phyloP scores from a whole-genome alignment of 495 filamentous ascomycete genomes.

The Cladorrhinum samala region DNA sequence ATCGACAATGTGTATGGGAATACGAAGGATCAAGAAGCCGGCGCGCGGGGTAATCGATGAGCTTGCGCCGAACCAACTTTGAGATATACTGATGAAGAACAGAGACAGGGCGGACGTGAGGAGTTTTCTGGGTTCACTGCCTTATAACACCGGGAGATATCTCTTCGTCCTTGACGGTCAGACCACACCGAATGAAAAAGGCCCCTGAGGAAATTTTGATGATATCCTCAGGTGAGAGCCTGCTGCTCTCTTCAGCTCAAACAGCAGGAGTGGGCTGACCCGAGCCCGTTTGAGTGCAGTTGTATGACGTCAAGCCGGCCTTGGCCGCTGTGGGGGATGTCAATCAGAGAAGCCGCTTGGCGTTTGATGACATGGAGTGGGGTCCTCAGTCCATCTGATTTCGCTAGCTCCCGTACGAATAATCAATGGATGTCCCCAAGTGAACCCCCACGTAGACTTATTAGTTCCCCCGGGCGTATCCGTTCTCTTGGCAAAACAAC shows the following conservation, averaged over 20 bases:
- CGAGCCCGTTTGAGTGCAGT: not conserved
- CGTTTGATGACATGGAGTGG: not conserved
- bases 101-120: too few species aligned
- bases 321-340: not conserved
- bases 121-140: not conserved
- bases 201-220: not conserved
- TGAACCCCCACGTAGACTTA: too few species aligned
- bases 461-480: too few species aligned
- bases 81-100: not conserved
- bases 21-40: too few species aligned
- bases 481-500: too few species aligned
- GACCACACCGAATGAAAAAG: too few species aligned
- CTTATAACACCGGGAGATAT: not conserved
- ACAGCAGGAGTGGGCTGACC: not conserved
- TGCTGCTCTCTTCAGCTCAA: too few species aligned
- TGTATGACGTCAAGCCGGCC: not conserved
- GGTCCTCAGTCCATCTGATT: not conserved
- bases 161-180: not conserved
- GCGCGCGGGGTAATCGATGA: not conserved
- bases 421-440: too few species aligned
- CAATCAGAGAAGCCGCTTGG: conserved; percentile 1
- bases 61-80: not conserved
- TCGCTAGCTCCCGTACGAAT: not conserved
- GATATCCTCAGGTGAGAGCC: not conserved
- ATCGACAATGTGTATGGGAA: too few species aligned